Evolutionary conservation across 768 basidiomycete genomes (phyloP), one percentile per base, ranked within the genome.

Genomic region (Candolleomyces efflorescens): DNA sequence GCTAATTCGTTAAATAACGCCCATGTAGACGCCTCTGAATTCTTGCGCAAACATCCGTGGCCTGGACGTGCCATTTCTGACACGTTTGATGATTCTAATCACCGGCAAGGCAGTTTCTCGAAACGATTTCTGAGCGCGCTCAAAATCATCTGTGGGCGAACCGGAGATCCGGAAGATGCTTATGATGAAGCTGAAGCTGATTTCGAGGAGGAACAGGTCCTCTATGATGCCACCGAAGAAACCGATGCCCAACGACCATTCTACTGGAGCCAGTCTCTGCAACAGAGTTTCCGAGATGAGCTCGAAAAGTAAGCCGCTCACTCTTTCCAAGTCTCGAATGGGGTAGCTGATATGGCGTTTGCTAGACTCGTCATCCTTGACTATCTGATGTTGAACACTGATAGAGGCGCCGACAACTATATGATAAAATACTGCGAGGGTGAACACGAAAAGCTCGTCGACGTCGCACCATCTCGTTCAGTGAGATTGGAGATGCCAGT

Each of bases 391-490:
- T 83, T 92, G 53, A 95, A 94, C 69, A 95, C 94, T 18, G 93
- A 94, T 67, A 84, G 92, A 52, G 87, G 81, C 38, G 87, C 90
- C 0, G 92, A 93, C 74, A 92, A 93, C 69, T 94, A 90, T 71
- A 94, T 94, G 92, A 89, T 94, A 72, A 93, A 91, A 69, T 91
- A 87, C 67, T 93, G 92, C 67, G 89, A 90, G 71, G 87, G 82
- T 45, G 85, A 83, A 41, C 88, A 89, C 57, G 90, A 91, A 61
- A 91, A 89, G 67, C 77, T 89, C 45, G 85, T 93, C 26, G 87
- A 91, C 58, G 84, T 90, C 23, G 90, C 89, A 0, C 91, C 91
- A 10, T 82, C 87, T 44, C 84, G 83, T 27, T 84, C 84, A 13
- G 78, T 82, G 39, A 79, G 79, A 9, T 77, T 82, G 10, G 82